phyloP scores from a whole-genome alignment of 306 rosid species.

The Inga laurina region DNA sequence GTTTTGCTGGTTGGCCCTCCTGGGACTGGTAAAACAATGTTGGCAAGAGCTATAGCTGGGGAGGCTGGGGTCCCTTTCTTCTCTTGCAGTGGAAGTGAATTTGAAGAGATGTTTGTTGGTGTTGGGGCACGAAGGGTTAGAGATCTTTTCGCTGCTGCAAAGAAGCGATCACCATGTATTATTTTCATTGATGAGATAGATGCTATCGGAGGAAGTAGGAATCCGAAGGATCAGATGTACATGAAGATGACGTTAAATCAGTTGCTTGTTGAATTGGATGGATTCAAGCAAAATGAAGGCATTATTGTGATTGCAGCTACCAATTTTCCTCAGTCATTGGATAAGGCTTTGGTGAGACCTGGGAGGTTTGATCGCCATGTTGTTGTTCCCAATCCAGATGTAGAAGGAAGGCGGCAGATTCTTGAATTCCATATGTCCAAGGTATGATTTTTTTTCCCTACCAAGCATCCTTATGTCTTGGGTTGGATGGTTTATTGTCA shows the following conservation, averaged over 20 bases:
- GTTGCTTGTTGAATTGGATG: conserved; percentile 92
- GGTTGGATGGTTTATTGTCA: background rate
- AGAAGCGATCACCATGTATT: conserved; percentile 87
- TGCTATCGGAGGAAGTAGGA: conserved; percentile 89
- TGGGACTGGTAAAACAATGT: conserved; percentile 95
- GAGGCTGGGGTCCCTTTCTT: conserved; percentile 98
- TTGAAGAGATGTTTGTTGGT: conserved; percentile 95
- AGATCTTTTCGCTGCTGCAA: conserved; percentile 88
- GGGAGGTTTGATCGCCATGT: conserved; percentile 94
- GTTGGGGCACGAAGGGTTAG: conserved; percentile 98
- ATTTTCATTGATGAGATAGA: conserved; percentile 95
- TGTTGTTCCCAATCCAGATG: conserved; percentile 92
- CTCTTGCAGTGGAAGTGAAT: conserved; percentile 94
- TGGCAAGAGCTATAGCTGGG: conserved; percentile 97
- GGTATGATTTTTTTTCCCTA: conserved; percentile 45
- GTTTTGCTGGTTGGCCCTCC: conserved; percentile 96
- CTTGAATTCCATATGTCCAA: conserved; percentile 87
- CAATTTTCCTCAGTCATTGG: conserved; percentile 84
- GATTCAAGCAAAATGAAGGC: conserved; percentile 95
- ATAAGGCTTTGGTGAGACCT: conserved; percentile 93
- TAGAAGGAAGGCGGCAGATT: conserved; percentile 94
- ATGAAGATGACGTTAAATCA: conserved; percentile 92
- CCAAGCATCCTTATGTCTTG: background rate
- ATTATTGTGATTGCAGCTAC: conserved; percentile 96
- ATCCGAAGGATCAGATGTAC: conserved; percentile 75